Percentiles rank a stretch among this genome's conserved stretches.
Conservation (phyloP, 108 stramenopile species). For the Skeletonema potamos region DNA sequence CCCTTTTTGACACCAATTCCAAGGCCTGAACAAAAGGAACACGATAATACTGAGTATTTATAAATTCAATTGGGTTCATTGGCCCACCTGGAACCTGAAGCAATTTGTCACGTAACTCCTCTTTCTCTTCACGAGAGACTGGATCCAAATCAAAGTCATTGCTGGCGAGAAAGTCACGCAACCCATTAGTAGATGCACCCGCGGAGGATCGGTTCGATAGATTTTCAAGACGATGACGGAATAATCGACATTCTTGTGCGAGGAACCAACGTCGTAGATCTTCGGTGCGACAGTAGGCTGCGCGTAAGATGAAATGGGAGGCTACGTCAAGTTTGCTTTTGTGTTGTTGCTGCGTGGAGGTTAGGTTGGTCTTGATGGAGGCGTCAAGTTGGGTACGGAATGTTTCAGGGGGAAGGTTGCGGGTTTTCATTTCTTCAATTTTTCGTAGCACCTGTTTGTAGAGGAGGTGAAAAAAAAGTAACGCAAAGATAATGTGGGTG, state of each 20-base stretch:
- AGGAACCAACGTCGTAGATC: conserved; percentile 91
- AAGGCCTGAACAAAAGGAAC: conserved; percentile 94
- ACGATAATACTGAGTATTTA: conserved; percentile 63
- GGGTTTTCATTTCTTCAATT: conserved; percentile 89
- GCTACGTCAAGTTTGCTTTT: conserved; percentile 65
- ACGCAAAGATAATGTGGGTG: background rate
- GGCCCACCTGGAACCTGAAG: conserved; percentile 33
- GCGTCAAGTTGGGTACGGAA: conserved; percentile 36
- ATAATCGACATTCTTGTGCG: conserved; percentile 79
- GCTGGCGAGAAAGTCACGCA: conserved; percentile 56
- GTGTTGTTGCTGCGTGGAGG: conserved; percentile 22
- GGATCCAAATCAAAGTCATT: conserved; percentile 67
- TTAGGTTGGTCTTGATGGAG: conserved; percentile 42
- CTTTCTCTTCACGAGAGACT: conserved; percentile 58
- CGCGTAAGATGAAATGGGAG: conserved; percentile 95
- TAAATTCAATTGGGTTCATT: conserved; percentile 45
- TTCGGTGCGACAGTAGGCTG: conserved; percentile 92
- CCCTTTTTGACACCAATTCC: conserved; percentile 76
- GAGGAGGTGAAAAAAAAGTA: background rate
- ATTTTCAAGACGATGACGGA: conserved; percentile 84
- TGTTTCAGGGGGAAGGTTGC: conserved; percentile 49
- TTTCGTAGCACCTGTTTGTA: conserved; percentile 82
- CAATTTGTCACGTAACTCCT: conserved; percentile 30
- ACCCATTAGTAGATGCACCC: conserved; percentile 11
- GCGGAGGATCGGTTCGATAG: conserved; percentile 13